phyloP scores from a whole-genome alignment of 1,284 basidiomycete species.

The Fomitiporia mediterranea region DNA sequence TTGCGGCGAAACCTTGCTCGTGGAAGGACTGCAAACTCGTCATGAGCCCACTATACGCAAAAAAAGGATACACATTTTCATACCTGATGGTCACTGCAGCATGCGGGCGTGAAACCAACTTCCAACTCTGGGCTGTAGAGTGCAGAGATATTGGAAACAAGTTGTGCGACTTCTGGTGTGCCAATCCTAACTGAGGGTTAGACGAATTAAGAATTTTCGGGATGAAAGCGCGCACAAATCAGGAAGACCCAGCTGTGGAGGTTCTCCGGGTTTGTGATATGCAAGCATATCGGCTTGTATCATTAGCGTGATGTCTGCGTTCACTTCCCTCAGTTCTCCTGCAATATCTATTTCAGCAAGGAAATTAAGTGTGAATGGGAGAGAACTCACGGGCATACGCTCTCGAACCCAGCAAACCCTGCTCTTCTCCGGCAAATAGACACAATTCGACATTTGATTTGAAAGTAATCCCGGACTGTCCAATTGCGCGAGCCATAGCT shows the following conservation, averaged over 20 bases:
- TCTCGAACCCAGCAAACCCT: slow-evolving; percentile 60
- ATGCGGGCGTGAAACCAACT: slow-evolving; percentile 73
- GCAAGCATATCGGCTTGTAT: slow-evolving; percentile 88
- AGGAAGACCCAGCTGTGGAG: slow-evolving; percentile 75
- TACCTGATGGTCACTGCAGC: slow-evolving; percentile 85
- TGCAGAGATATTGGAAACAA: slow-evolving; percentile 67
- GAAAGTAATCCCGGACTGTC: slow-evolving; percentile 56
- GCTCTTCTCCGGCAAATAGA: slow-evolving; percentile 71
- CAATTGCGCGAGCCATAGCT: slow-evolving; percentile 71
- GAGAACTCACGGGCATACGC: slow-evolving; percentile 56
- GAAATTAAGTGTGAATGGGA: background rate
- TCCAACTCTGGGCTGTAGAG: slow-evolving; percentile 80
- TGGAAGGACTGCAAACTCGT: slow-evolving; percentile 60
- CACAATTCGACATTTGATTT: slow-evolving; percentile 63
- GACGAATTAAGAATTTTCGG: slow-evolving; percentile 1
- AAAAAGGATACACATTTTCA: background rate
- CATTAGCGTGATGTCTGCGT: slow-evolving; percentile 73
- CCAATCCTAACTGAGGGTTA: slow-evolving; percentile 53
- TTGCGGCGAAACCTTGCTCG: slow-evolving; percentile 75
- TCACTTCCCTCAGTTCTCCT: slow-evolving; percentile 51
- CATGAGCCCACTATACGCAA: background rate
- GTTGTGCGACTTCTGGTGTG: slow-evolving; percentile 66
- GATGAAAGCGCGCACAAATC: slow-evolving; percentile 23
- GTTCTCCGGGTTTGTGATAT: slow-evolving; percentile 70
- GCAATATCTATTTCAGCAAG: background rate